These are phyloP conservation scores for Cyberlindnera petersonii DNA, from an alignment of 805 yeast species.

Conservation along the genomic window DNA sequence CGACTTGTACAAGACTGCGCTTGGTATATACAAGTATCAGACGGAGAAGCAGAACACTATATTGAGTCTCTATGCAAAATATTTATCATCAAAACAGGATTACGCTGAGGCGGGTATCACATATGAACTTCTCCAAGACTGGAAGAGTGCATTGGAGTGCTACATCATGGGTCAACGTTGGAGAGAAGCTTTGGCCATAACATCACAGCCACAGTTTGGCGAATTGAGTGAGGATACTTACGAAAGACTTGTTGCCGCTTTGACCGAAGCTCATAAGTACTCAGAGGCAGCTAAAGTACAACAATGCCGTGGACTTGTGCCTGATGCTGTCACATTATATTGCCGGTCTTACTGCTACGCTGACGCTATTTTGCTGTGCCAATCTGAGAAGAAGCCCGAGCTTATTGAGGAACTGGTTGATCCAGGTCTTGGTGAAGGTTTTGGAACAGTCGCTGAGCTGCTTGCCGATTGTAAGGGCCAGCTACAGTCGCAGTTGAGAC, in stretches of 20 bases:
- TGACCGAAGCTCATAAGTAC: conserved; percentile 68
- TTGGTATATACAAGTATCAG: conserved; percentile 58
- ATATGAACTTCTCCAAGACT: conserved; percentile 62
- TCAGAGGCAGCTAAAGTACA: conserved; percentile 79
- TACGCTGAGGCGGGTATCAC: conserved; percentile 76
- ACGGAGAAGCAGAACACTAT: conserved; percentile 49
- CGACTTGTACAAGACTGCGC: conserved; percentile 64
- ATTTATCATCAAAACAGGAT: conserved; percentile 50
- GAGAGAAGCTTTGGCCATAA: conserved; percentile 76
- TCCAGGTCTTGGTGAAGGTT: conserved; percentile 78
- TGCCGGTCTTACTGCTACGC: conserved; percentile 75
- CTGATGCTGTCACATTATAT: conserved; percentile 59
- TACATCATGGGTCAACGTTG: conserved; percentile 71
- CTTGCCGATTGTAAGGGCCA: conserved; percentile 93
- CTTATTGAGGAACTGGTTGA: conserved; percentile 61
- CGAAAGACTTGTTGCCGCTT: conserved; percentile 52
- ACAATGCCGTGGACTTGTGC: conserved; percentile 55
- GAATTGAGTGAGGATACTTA: conserved; percentile 45
- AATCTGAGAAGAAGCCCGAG: conserved; percentile 38
- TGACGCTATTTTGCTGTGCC: conserved; percentile 67
- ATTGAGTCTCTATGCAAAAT: conserved; percentile 57
- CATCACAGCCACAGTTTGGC: conserved; percentile 38
- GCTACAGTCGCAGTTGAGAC: conserved; percentile 71
- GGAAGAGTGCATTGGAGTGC: conserved; percentile 60
- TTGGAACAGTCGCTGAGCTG: conserved; percentile 81